Evolutionary conservation across 805 yeast genomes (phyloP).

Genomic region (Kockiozyma suomiensis): DNA sequence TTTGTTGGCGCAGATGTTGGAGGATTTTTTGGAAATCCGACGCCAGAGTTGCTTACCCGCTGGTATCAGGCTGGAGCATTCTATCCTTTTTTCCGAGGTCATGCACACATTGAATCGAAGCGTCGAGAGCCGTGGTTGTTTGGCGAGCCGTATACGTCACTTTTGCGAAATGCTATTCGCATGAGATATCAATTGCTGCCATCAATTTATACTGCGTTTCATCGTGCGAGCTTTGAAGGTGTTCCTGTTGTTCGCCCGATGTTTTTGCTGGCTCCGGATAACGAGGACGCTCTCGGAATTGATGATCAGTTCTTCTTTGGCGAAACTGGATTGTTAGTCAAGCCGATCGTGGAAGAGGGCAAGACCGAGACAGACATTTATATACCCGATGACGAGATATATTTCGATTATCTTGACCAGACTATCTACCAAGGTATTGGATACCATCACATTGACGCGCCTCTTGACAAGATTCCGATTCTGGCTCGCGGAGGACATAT

Average conservation of each 20-base stretch:
- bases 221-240: constrained; percentile 62
- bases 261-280: constrained; percentile 39
- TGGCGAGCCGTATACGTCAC: constrained; percentile 68
- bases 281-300: constrained; percentile 54
- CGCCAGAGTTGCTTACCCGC: constrained; percentile 74
- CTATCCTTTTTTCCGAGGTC: constrained; percentile 96
- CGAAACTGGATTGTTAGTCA: constrained; percentile 66
- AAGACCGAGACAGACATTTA: constrained; percentile 48
- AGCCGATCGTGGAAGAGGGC: constrained; percentile 71
- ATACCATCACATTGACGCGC: constrained; percentile 46
- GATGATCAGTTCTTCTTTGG: constrained; percentile 88
- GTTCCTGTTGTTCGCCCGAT: constrained; percentile 58
- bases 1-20: constrained; percentile 97
- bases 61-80: constrained; percentile 97
- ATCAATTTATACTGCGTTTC: constrained; percentile 75
- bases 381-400: constrained; percentile 51
- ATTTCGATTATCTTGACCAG: constrained; percentile 44
- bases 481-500: constrained; percentile 79
- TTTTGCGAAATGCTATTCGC: constrained; percentile 69
- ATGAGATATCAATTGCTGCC: constrained; percentile 80
- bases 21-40: constrained; percentile 92
- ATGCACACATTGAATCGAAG: constrained; percentile 91
- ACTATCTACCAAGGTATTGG: constrained; percentile 47
- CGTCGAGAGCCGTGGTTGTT: constrained; percentile 92
- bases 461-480: constrained; percentile 68